A percentile compares a stretch with the other conserved stretches of the same genome.
Evolutionary conservation across 179 eudicot species (phyloP).

Genomic region (Beta lomatogona): DNA sequence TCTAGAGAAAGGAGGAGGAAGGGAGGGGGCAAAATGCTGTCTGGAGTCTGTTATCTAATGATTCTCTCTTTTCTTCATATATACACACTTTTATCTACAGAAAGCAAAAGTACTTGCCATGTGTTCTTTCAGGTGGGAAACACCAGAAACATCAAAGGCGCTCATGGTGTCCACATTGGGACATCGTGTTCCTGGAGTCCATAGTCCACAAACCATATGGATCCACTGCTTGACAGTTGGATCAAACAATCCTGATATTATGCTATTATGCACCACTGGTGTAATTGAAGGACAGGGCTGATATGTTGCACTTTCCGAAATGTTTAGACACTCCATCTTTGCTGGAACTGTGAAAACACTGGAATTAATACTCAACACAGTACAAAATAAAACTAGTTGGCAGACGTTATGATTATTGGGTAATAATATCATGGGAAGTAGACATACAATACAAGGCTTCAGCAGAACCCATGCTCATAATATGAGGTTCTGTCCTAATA

Average conservation of each 20-base stretch:
- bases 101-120: constrained; percentile 35
- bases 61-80: background rate
- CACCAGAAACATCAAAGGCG: constrained; percentile 65
- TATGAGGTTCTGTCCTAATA: constrained; percentile 37
- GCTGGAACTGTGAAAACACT: constrained; percentile 25
- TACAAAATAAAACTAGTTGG: background rate
- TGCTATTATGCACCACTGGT: constrained; percentile 44
- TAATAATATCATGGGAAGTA: constrained; percentile 9
- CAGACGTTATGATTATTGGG: background rate
- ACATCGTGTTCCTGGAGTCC: constrained; percentile 67
- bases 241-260: constrained; percentile 50
- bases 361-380: constrained; percentile 7
- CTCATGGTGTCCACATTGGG: constrained; percentile 67
- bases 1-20: background rate
- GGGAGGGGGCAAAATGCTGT: background rate
- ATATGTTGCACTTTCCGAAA: constrained; percentile 10
- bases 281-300: constrained; percentile 27
- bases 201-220: constrained; percentile 69
- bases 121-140: constrained; percentile 39
- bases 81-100: background rate
- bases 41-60: background rate
- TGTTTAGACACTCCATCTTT: constrained; percentile 34
- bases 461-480: constrained; percentile 31
- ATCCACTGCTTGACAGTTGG: constrained; percentile 62
- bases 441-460: constrained; percentile 39